Evolutionary conservation across 164 flowering plant genomes (phyloP).

Genomic region (grape (Vitis vinifera)): ASM3070453v1 NC_081818.1:4765001-4765500

Average conservation of each 20-base stretch:
- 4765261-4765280: background rate
- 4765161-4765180: too few species aligned
- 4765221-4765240: too few species aligned
- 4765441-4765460: background rate
- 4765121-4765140: too few species aligned
- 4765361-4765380: slow-evolving; percentile 11
- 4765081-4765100: too few species aligned
- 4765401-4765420: slow-evolving; percentile 31
- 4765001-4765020: too few species aligned
- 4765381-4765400: slow-evolving; percentile 19
- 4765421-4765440: slow-evolving; percentile 30
- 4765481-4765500: background rate
- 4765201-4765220: too few species aligned
- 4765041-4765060: too few species aligned
- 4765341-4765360: slow-evolving; percentile 23
- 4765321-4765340: slow-evolving; percentile 31
- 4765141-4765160: too few species aligned
- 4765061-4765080: too few species aligned
- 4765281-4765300: background rate
- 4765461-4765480: background rate
- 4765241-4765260: too few species aligned
- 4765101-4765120: too few species aligned
- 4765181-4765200: too few species aligned
- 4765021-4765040: background rate
- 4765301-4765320: slow-evolving; percentile 33